phyloP scores from a whole-genome alignment of 2,329 filamentous ascomycete species.

The Zopfia rhizophila region DNA sequence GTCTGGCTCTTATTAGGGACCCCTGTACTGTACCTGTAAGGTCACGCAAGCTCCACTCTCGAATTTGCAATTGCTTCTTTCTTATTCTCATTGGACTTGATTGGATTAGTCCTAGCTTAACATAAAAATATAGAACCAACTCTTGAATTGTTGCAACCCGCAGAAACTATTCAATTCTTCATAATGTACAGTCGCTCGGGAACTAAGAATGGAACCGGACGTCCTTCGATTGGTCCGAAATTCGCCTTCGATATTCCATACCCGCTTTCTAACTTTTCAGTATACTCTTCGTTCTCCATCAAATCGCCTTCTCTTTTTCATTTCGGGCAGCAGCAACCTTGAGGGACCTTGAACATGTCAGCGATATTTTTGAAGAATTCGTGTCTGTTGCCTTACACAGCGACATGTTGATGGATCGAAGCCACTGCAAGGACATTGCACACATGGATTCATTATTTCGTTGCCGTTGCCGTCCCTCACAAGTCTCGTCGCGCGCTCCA shows the following conservation, averaged over 20 bases:
- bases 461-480: conserved; percentile 25
- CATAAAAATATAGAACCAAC: too few relatives aligned
- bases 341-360: conserved; percentile 32
- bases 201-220: too few relatives aligned
- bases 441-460: conserved; percentile 21
- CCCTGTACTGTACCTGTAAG: too few relatives aligned
- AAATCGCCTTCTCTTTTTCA: too few relatives aligned
- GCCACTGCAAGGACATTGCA: conserved; percentile 39
- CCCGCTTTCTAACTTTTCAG: conserved; percentile 3
- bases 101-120: too few relatives aligned
- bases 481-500: conserved; percentile 31
- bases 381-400: conserved; percentile 34
- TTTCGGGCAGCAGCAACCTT: conserved; percentile 42
- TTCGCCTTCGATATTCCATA: conserved; percentile 14
- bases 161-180: neutral
- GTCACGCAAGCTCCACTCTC: too few relatives aligned
- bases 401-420: conserved; percentile 28
- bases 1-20: too few relatives aligned
- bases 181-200: neutral
- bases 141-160: conserved; percentile 1
- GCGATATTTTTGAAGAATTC: neutral
- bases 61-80: too few relatives aligned
- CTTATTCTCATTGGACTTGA: too few relatives aligned
- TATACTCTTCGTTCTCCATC: neutral
- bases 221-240: too few relatives aligned